Evolutionary conservation across 2,329 filamentous ascomycete species (phyloP).

Genomic region (Cordyceps militaris): DNA sequence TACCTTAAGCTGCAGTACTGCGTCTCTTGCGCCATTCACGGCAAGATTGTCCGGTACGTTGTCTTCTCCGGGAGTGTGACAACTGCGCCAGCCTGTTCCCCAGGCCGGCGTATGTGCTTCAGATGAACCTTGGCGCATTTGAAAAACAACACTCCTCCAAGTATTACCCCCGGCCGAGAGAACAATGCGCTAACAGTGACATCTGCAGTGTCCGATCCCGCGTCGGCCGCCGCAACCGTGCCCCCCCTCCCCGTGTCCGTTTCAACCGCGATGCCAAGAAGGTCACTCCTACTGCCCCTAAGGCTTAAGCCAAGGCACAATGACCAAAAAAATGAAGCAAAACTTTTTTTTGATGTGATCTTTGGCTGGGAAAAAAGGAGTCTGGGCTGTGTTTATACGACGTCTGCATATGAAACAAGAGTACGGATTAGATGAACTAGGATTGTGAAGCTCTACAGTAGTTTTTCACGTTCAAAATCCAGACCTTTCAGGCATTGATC

Average conservation of each 20-base stretch:
- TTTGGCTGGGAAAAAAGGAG: slow-evolving; percentile 27
- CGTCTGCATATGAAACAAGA: slow-evolving; percentile 30
- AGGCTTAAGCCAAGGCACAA: slow-evolving; percentile 27
- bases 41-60: slow-evolving; percentile 99
- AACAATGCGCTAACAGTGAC: slow-evolving; percentile 34
- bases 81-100: slow-evolving; percentile 37
- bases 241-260: slow-evolving; percentile 90
- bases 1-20: slow-evolving; percentile 99
- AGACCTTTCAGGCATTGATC: slow-evolving; percentile 12
- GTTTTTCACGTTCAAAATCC: slow-evolving; percentile 16
- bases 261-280: slow-evolving; percentile 99
- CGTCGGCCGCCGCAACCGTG: slow-evolving; percentile 96
- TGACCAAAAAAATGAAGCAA: slow-evolving; percentile 7
- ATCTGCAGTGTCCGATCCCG: slow-evolving; percentile 81
- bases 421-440: slow-evolving; percentile 29
- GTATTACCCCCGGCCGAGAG: slow-evolving; percentile 18
- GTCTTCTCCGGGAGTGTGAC: slow-evolving; percentile 50
- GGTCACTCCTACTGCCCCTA: slow-evolving; percentile 67
- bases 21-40: slow-evolving; percentile 99
- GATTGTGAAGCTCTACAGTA: slow-evolving; percentile 20
- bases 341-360: slow-evolving; percentile 18
- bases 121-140: slow-evolving; percentile 56
- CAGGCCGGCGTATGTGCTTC: slow-evolving; percentile 38
- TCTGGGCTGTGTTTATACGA: slow-evolving; percentile 31
- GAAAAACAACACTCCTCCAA: slow-evolving; percentile 26